Evolutionary conservation across 768 basidiomycete genomes (phyloP), one percentile per base, ranked within the genome.

Genomic region (Antrodiella citrinella): DNA sequence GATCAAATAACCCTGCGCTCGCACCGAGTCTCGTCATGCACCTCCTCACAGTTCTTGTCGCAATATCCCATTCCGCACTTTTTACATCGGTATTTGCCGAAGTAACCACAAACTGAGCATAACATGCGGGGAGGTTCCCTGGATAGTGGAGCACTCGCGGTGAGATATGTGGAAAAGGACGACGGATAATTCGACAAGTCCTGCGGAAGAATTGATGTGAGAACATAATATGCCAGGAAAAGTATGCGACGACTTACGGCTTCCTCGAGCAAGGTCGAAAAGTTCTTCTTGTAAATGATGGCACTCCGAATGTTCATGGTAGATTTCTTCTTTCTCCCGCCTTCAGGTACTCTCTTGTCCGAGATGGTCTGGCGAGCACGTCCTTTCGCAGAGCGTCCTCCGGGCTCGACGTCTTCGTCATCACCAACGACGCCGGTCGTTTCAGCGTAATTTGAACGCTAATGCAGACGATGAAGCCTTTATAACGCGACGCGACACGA

Each of bases 31-130:
- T 92, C 91, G 22, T 75, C 70, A 56, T 93, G 91, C 2, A 86
- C 78, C 18, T 69, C 69, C 59, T 84, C 78, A 59, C 91, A 93
- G 49, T 79, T 80, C 39, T 72, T 67, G 63, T 84, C 82, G 55
- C 91, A 92, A 56, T 82, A 91, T 1, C 82, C 71, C 73, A 89
- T 72, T 0, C 81, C 80, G 66, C 91, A 92, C 57, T 77, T 78
- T 53, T 75, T 77, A 68, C 91, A 93, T 49, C 77, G 82, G 62
- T 93, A 92, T 3, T 72, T 71, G 4, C 86, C 89, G 77, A 79
- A 86, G 64, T 87, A 91, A 2, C 91, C 88, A 57, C 91, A 92
- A 21, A 91, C 85, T n/a, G 87, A 81, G 61, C 91, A 93, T 12
- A 92, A 60, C 55, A 80, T 67, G 39, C 87, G 80, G 5, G 83